Evolutionary conservation across 495 filamentous ascomycete species (phyloP).

Genomic region (Tuber brumale): DNA sequence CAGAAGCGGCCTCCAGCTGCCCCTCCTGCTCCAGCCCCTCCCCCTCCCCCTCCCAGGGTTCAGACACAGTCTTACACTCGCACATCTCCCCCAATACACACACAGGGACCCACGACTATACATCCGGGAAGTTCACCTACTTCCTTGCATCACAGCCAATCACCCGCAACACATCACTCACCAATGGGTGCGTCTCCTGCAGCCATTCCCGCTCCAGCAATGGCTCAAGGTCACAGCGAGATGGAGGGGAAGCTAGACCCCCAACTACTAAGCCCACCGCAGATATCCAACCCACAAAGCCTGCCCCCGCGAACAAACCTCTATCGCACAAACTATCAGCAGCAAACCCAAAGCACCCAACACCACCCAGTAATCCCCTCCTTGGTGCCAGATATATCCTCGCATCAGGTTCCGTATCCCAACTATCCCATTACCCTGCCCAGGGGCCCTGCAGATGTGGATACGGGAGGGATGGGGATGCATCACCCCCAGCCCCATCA

Average conservation of each 20-base stretch:
- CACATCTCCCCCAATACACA: constrained; percentile 22
- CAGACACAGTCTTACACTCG: constrained; percentile 26
- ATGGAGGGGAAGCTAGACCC: constrained; percentile 31
- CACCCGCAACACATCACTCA: constrained; percentile 35
- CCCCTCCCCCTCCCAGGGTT: constrained; percentile 44
- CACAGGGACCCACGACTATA: constrained; percentile 10
- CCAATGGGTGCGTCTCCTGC: constrained; percentile 22
- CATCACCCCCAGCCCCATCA: constrained; percentile 37
- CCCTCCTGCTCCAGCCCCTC: constrained; percentile 46
- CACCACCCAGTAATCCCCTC: constrained; percentile 24
- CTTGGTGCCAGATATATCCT: constrained; percentile 26
- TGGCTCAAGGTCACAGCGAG: constrained; percentile 21
- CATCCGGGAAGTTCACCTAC: constrained; percentile 22
- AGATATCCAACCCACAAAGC: constrained; percentile 22
- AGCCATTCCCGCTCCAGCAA: constrained; percentile 26
- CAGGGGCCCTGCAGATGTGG: constrained; percentile 21
- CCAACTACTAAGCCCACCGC: constrained; percentile 23
- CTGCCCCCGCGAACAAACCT: not conserved
- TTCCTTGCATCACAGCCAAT: constrained; percentile 34
- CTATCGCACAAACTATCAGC: constrained; percentile 23
- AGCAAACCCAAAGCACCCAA: constrained; percentile 11
- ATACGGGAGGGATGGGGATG: constrained; percentile 30
- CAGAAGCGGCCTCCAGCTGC: constrained; percentile 45
- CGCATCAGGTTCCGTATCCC: constrained; percentile 24
- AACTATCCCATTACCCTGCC: constrained; percentile 32